Evolutionary conservation across 2,329 filamentous ascomycete genomes (phyloP), one percentile per base, ranked within the genome.

Genomic region (Tympanopsis confertula): DNA sequence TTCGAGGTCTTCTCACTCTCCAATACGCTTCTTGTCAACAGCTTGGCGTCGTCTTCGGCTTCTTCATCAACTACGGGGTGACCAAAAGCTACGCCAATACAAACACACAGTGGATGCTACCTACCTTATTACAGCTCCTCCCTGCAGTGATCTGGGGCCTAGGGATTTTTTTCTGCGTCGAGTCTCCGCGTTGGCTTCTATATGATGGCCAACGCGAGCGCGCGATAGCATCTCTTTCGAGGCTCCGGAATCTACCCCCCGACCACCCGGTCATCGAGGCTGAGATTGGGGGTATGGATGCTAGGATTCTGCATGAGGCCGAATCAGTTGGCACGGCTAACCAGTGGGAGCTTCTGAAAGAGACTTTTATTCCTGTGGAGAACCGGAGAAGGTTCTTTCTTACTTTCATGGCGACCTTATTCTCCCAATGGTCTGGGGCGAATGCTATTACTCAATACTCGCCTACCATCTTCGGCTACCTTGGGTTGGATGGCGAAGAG

Each of bases 1-100:
- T 57, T 4, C 47, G 54, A 0, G 53, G 54, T 4, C 47, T 57
- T 1, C 5, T 57, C 3, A 57, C 50, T 0, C 44, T 57, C 0
- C 53, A 57, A 15, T 57, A 57, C 20, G 52, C 51, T 1, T 55
- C 51, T 39, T 57, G 52, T 5, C 52, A 57, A 13, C 54, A 57
- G 15, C 50, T 57, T 5, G 52, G 40, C 3, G 51, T 54, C 5
- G 51, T 54, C 3, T 52, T 55, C n/a, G 51, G 52, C 1, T 55
- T 59, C 36, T 58, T 59, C 36, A 43, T 54, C 26, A 58, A 58
- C 37, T 58, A 61, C 30, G 50, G 55, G 2, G 47, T 56, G 10
- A 54, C 58, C 2, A 48, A 53, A 14, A 43, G 50, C 12, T 46
- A 51, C 20, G 40, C 47, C 2, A 44, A 42, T 0, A 44, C 40